These are phyloP conservation scores for Hymenoscyphus fraxineus DNA, from an alignment of 2,329 filamentous ascomycete genomes.

Conservation along the genomic window DNA sequence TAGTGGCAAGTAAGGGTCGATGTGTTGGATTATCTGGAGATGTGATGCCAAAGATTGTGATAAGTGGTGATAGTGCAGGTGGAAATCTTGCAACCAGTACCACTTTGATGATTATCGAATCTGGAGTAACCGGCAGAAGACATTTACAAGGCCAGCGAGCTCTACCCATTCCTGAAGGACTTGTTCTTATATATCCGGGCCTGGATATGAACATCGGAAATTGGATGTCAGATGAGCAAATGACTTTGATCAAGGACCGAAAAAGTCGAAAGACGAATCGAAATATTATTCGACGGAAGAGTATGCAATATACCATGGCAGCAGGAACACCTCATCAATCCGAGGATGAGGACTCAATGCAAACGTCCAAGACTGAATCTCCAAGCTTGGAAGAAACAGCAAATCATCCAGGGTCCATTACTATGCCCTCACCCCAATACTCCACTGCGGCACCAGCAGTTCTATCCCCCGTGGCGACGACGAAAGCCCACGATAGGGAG, in stretches of 20 bases:
- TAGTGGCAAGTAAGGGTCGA: constrained; percentile 67
- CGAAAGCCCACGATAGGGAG: constrained; percentile 6
- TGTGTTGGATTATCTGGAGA: constrained; percentile 72
- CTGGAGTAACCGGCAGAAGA: constrained; percentile 53
- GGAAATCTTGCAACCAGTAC: constrained; percentile 78
- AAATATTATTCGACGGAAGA: constrained; percentile 77
- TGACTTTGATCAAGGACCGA: constrained; percentile 86
- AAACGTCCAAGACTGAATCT: constrained; percentile 35
- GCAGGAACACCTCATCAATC: constrained; percentile 80
- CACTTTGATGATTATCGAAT: constrained; percentile 85
- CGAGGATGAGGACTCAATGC: constrained; percentile 58
- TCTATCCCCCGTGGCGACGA: constrained; percentile 21
- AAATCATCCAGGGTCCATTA: constrained; percentile 18
- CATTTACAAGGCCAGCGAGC: constrained; percentile 53
- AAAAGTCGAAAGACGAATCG: constrained; percentile 73
- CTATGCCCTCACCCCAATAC: constrained; percentile 26
- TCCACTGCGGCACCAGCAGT: constrained; percentile 26
- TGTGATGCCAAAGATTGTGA: constrained; percentile 61
- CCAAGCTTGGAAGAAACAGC: constrained; percentile 11
- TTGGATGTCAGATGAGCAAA: constrained; percentile 99
- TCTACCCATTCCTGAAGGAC: constrained; percentile 71
- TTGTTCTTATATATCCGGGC: constrained; percentile 84
- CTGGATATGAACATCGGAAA: constrained; percentile 97
- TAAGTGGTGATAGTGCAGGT: constrained; percentile 78
- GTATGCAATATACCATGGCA: constrained; percentile 79